Conservation (phyloP, 495 filamentous ascomycete genomes). For the Neurospora sp. region DNA sequence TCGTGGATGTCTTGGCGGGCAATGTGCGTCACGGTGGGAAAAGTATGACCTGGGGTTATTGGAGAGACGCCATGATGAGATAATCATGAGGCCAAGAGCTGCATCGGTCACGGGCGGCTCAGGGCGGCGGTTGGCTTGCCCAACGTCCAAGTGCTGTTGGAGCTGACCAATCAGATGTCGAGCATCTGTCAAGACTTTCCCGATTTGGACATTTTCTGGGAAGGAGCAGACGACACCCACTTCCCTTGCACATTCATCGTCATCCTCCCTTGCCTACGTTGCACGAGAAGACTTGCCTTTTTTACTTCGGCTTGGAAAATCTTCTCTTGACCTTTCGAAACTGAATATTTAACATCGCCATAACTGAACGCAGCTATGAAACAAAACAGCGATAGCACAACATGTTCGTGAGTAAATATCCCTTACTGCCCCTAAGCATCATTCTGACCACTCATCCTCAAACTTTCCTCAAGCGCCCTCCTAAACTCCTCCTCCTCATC, state of each 20-base stretch:
- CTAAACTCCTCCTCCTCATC: constrained; percentile 36
- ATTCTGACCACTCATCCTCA: constrained; percentile 17
- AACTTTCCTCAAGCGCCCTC: constrained; percentile 37
- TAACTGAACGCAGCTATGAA: not conserved
- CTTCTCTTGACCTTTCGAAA: not conserved
- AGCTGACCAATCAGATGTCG: not conserved
- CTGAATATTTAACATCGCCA: not conserved
- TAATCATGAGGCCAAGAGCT: not conserved
- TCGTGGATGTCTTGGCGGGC: not conserved
- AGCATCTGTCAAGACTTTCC: not conserved
- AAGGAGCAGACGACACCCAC: no score
- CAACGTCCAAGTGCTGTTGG: not conserved
- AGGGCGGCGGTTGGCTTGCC: not conserved
- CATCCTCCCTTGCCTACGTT: not conserved
- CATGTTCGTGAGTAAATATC: no score
- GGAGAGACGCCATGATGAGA: not conserved
- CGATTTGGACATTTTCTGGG: not conserved
- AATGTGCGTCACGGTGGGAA: not conserved
- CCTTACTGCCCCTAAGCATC: not conserved
- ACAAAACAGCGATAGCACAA: not conserved
- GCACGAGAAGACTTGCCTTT: not conserved
- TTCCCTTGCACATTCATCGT: not conserved
- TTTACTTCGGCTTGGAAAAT: not conserved
- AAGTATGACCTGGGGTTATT: not conserved
- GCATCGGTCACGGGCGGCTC: not conserved